Base-by-base conservation (phyloP, 1,139 yeast species). In the Nematodospora anomalae region DNA sequence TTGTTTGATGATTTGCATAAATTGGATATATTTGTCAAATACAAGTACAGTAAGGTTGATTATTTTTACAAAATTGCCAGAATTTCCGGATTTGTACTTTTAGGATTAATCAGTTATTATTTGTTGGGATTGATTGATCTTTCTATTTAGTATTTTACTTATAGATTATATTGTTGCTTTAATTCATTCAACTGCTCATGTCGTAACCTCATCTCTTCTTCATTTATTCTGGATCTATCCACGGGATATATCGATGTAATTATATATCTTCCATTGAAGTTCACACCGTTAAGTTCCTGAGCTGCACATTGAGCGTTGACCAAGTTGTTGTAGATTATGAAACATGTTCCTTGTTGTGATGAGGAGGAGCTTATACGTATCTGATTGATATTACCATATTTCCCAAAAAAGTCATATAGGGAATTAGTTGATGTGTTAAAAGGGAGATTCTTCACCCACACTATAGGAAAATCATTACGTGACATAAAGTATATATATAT, bases 1-100 rank as follows among this genome's bases (percentile, higher is more conserved):
- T 57, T 90, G 47, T 74, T 86, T 45, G 96, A 86, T 57, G 89
- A 81, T 42, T 71, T 85, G 57, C 69, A 75, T 42, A 66, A 69
- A 32, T 67, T 80, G 27, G 79, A 79, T 36, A 62, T 89, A 6
- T 64, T 74, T 41, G 66, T 90, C 36, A 70, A 74, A 44, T 92
- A 90, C 62, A 71, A 65, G 47, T 86, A 79, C 59, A 63, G 87
- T 14, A 57, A 62, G 10, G 53, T 62, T 28, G 76, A 72, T 43
- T 74, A 77, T 56, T 64, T 78, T 55, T 63, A 65, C 47, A 90
- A 89, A 61, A 89, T 95, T 20, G 48, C 79, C 27, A 71, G 79
- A 40, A 76, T 88, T 42, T 76, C 92, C 4, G 71, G 74, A 7
- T 83, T 81, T 50, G 66, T 84, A 13, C 80, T 83, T 48, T 58